These are phyloP conservation scores for Spirogloea muscicola DNA, from an alignment of 139 green algal species.

Conservation along the genomic window DNA sequence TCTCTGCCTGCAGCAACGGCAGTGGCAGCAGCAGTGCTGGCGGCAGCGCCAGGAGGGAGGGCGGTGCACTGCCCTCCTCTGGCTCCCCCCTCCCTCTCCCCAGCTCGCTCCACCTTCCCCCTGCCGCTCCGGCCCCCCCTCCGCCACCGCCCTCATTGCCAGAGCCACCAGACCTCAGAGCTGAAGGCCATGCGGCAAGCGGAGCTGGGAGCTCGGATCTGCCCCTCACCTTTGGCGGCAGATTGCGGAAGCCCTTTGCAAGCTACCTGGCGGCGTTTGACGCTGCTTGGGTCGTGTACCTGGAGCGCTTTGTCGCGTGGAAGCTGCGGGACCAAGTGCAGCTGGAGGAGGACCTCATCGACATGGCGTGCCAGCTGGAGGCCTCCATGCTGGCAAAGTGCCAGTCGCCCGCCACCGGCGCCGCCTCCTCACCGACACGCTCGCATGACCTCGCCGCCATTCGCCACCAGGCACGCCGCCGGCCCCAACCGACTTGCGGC, in stretches of 20 bases:
- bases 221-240: not conserved
- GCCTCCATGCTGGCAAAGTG: slow-evolving; percentile 50
- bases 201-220: not conserved
- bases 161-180: no score
- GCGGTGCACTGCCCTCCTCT: no score
- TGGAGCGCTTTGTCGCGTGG: slow-evolving; percentile 88
- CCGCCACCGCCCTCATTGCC: no score
- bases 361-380: slow-evolving; percentile 62
- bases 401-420: not conserved
- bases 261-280: slow-evolving; percentile 66
- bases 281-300: slow-evolving; percentile 74
- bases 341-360: slow-evolving; percentile 71
- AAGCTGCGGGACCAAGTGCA: slow-evolving; percentile 71
- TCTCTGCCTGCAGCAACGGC: not conserved
- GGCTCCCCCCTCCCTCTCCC: no score
- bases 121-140: no score
- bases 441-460: slow-evolving; percentile 27
- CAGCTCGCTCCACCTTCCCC: no score
- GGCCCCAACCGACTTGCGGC: no score
- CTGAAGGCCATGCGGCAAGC: no score
- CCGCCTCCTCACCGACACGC: not conserved
- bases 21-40: not conserved
- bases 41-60: no score
- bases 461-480: no score
- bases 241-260: not conserved